Evolutionary conservation across 1,284 basidiomycete species (phyloP).

Genomic region (Irpex sp.): DNA sequence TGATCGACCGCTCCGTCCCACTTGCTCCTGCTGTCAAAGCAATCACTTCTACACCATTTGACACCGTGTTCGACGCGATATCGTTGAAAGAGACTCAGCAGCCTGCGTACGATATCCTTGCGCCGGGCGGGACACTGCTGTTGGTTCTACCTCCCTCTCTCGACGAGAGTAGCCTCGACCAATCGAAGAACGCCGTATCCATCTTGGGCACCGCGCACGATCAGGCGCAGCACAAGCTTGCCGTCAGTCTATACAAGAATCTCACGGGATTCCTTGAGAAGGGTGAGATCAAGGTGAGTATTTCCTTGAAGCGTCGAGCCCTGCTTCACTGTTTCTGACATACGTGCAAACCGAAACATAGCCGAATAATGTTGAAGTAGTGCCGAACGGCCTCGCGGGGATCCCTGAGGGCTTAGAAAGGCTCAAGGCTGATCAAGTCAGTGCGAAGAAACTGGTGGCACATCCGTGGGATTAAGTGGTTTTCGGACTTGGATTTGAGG

Average conservation of each 20-base stretch:
- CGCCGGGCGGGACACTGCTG: slow-evolving; percentile 8
- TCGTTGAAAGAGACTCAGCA: slow-evolving; percentile 7
- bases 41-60: slow-evolving; percentile 12
- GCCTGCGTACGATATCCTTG: slow-evolving; percentile 10
- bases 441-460: too few relatives aligned
- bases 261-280: neutral
- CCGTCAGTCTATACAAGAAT: neutral
- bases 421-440: slow-evolving; percentile 18
- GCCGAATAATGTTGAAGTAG: slow-evolving; percentile 33
- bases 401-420: slow-evolving; percentile 40
- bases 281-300: neutral
- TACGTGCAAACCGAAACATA: neutral
- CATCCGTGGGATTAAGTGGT: too few relatives aligned
- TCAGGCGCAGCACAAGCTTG: neutral
- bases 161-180: neutral
- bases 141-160: neutral
- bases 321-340: neutral
- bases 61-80: slow-evolving; percentile 11
- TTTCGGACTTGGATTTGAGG: too few relatives aligned
- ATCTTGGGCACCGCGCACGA: neutral
- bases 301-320: neutral
- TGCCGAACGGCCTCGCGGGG: slow-evolving; percentile 43
- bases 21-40: slow-evolving; percentile 1
- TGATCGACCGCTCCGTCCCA: slow-evolving; percentile 27
- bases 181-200: neutral